Percentiles rank a stretch among this genome's conserved stretches.
Conservation (phyloP, 768 basidiomycete genomes). For the Russula sp. region DNA sequence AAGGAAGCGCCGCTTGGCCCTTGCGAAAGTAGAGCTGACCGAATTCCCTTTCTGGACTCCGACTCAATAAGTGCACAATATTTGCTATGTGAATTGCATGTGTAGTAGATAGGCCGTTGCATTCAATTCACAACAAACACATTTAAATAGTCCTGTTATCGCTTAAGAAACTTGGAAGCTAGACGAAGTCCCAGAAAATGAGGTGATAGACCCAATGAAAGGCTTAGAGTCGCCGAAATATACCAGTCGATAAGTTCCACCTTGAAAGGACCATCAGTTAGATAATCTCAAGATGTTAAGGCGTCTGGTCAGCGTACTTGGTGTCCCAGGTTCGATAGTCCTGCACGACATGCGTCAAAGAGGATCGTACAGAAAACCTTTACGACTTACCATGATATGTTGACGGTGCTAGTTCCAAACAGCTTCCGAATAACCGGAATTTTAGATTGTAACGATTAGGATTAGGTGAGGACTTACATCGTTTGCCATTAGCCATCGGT, state of each 20-base stretch:
- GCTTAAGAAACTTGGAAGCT: constrained; percentile 53
- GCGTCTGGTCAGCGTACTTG: constrained; percentile 40
- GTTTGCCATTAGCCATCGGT: constrained; percentile 59
- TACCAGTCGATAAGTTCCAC: constrained; percentile 64
- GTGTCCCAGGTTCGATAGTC: constrained; percentile 62
- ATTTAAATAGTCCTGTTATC: background rate
- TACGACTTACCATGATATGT: constrained; percentile 56
- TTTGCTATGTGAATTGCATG: background rate
- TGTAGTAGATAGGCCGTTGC: background rate
- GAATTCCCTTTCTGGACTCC: background rate
- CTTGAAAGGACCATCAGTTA: constrained; percentile 35
- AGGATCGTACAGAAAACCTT: background rate
- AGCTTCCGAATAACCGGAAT: constrained; percentile 38
- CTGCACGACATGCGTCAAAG: constrained; percentile 36
- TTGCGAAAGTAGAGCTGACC: constrained; percentile 10
- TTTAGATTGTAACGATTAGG: background rate
- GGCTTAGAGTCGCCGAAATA: constrained; percentile 80
- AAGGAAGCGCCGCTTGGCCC: constrained; percentile 7
- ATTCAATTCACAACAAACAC: background rate
- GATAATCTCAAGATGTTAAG: constrained; percentile 5
- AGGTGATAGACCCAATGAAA: constrained; percentile 55
- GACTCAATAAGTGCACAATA: background rate
- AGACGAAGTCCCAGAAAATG: constrained; percentile 62
- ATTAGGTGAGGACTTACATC: constrained; percentile 40
- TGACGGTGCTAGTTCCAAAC: constrained; percentile 60